phyloP scores from a whole-genome alignment of 148 eudicot species.

The Cornus florida region DNA sequence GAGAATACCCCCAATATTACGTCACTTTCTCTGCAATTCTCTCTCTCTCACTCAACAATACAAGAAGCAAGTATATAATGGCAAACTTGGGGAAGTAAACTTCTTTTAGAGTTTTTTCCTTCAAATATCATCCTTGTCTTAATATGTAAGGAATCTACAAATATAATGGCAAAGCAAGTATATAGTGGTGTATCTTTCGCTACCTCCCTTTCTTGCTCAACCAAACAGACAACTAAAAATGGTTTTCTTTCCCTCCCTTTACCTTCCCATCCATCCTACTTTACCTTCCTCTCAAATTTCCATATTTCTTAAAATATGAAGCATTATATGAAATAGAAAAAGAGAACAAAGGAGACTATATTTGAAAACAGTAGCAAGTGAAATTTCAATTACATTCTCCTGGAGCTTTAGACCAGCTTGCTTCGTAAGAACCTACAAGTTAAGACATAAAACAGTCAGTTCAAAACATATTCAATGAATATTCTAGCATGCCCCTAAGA shows the following conservation, averaged over 20 bases:
- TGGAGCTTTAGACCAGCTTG: constrained; percentile 95
- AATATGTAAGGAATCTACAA: not conserved
- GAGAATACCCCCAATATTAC: too few relatives aligned
- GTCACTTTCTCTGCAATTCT: too few relatives aligned
- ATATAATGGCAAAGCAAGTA: not conserved
- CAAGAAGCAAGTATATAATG: too few relatives aligned
- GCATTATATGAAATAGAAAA: not conserved
- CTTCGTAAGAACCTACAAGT: constrained; percentile 81
- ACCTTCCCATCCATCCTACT: not conserved
- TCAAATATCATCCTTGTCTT: not conserved
- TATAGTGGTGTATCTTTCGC: not conserved
- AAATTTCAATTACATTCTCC: constrained; percentile 50
- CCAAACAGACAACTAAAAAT: too few relatives aligned
- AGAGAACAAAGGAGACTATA: not conserved
- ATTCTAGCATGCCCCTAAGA: not conserved
- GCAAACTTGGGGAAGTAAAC: not conserved
- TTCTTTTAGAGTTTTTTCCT: not conserved
- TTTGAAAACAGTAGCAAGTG: not conserved
- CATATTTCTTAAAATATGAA: not conserved
- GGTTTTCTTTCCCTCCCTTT: not conserved
- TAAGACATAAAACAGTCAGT: constrained; percentile 12
- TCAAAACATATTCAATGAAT: not conserved
- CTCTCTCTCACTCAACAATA: too few relatives aligned
- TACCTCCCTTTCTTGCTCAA: not conserved
- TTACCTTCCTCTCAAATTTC: not conserved